A percentile compares a stretch with the other conserved stretches of the same genome.
These are phyloP conservation scores for Candida tibetensis DNA, from an alignment of 805 yeast species.

Conservation along the genomic window DNA sequence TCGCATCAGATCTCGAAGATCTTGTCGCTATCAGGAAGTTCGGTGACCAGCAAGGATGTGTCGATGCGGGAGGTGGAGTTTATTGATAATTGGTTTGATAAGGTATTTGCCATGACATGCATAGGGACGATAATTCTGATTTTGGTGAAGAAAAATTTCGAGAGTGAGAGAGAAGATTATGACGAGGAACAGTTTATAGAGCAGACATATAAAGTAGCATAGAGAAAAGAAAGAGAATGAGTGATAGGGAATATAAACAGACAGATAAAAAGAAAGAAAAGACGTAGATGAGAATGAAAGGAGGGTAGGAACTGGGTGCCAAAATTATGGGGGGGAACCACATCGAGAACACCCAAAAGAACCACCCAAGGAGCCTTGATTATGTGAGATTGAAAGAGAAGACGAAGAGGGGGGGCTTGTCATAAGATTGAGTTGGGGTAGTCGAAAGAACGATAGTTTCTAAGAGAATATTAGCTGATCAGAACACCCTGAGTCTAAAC, in stretches of 20 bases:
- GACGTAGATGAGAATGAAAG: no score
- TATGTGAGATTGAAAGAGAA: no score
- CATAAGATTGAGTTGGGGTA: no score
- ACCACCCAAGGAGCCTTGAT: no score
- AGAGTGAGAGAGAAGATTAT: constrained; percentile 20
- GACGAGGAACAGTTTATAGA: constrained; percentile 38
- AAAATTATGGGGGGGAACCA: no score
- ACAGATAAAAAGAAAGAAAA: neutral
- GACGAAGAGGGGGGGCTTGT: no score
- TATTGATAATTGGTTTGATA: constrained; percentile 52
- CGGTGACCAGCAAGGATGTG: constrained; percentile 16
- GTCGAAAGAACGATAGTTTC: no score
- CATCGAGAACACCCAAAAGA: no score
- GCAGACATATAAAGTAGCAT: constrained; percentile 6
- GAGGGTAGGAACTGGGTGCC: no score
- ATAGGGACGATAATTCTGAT: constrained; percentile 29
- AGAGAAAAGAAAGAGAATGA: no score
- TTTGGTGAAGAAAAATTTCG: constrained; percentile 17
- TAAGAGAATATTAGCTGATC: no score
- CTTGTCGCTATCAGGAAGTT: constrained; percentile 33
- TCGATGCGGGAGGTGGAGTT: constrained; percentile 40
- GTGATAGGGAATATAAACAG: neutral
- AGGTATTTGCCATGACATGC: constrained; percentile 47
- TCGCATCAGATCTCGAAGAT: constrained; percentile 40
- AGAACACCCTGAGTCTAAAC: no score